Evolutionary conservation across 164 flowering plant species (phyloP), one percentile per base, ranked within the genome.

Genomic region (Vitis labrusca): DNA sequence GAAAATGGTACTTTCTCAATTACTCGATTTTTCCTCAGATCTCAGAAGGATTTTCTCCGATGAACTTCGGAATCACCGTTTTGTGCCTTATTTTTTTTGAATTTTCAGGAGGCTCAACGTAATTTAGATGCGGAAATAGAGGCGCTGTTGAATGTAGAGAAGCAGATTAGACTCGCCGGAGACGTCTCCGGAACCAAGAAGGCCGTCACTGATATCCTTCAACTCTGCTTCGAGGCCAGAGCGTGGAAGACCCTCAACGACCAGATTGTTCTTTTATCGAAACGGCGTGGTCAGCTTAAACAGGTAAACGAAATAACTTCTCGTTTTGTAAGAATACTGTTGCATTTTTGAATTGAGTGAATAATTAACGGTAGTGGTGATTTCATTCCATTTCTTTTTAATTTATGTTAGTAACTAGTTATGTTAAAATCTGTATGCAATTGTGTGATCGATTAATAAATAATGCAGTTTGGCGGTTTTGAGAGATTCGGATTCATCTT

Each of bases 241-340:
- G 94, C 91, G 10, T 94, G 98, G 98, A 91, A 88, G 66, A 82
- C 87, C 6, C 89, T 94, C 10, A 91, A 91, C 67, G 98, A 94
- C 61, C 98, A 94, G 82, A 94, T 91, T 78, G 59, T 90, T 64
- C 80, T 90, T 30, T 74, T 94, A 52, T 94, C 97, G 13, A 91
- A 94, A 77, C 85, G 95, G 30, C 89, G 98, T n/a, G 98, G 97
- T 32, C 98, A 94, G 73, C 89, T 92, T 37, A 94, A 92, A 74
- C 97, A 94, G 96, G 97, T 94, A 51, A 8, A 10, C 10, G 16
- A 13, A n/a, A 37, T 5, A 37, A 37, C 44, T 37, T 37, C 44
- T 3, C 44, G 8, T 37, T 37, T 37, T 37, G 6, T 37, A 6
- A 3, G 44, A 37, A 37, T 6, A 37, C 44, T 37, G 44, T 37